Conservation (phyloP, 2,329 filamentous ascomycete species). For the Colletotrichum sidae region DNA sequence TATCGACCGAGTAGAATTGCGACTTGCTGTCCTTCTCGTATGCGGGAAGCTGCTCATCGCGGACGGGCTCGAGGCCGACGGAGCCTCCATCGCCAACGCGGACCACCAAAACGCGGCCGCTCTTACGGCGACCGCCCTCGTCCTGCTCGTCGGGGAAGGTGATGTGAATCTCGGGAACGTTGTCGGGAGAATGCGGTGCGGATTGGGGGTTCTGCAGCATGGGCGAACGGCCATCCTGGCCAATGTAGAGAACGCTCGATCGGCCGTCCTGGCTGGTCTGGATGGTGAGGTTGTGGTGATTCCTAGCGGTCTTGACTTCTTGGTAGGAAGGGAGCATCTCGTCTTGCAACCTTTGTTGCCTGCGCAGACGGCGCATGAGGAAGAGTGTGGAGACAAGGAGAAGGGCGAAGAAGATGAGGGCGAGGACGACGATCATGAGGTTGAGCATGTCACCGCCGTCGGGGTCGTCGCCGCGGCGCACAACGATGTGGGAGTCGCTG, state of each 20-base stretch:
- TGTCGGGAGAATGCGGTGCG: slow-evolving; percentile 82
- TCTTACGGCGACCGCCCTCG: slow-evolving; percentile 82
- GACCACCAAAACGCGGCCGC: slow-evolving; percentile 90
- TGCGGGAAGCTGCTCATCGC: slow-evolving; percentile 83
- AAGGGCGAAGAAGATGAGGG: slow-evolving; percentile 79
- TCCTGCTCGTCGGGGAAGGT: slow-evolving; percentile 98
- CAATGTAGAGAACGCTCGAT: slow-evolving; percentile 81
- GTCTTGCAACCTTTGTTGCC: slow-evolving; percentile 58
- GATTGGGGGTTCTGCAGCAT: slow-evolving; percentile 81
- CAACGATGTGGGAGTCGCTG: slow-evolving; percentile 44
- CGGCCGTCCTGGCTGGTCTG: slow-evolving; percentile 65
- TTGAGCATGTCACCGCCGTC: slow-evolving; percentile 74
- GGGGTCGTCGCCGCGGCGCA: slow-evolving; percentile 51
- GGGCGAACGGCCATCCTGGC: slow-evolving; percentile 76
- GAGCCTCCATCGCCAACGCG: slow-evolving; percentile 87
- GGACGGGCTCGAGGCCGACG: slow-evolving; percentile 89
- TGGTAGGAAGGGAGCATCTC: slow-evolving; percentile 78
- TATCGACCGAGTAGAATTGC: slow-evolving; percentile 92
- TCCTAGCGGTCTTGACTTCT: slow-evolving; percentile 65
- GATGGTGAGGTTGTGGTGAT: slow-evolving; percentile 67
- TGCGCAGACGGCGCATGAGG: slow-evolving; percentile 75
- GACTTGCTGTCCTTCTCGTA: slow-evolving; percentile 85
- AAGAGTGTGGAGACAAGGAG: slow-evolving; percentile 76
- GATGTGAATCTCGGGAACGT: slow-evolving; percentile 95
- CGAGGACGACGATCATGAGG: slow-evolving; percentile 82